Base-by-base conservation (phyloP, 108 stramenopile genomes). In the Skeletonema marinoi region DNA sequence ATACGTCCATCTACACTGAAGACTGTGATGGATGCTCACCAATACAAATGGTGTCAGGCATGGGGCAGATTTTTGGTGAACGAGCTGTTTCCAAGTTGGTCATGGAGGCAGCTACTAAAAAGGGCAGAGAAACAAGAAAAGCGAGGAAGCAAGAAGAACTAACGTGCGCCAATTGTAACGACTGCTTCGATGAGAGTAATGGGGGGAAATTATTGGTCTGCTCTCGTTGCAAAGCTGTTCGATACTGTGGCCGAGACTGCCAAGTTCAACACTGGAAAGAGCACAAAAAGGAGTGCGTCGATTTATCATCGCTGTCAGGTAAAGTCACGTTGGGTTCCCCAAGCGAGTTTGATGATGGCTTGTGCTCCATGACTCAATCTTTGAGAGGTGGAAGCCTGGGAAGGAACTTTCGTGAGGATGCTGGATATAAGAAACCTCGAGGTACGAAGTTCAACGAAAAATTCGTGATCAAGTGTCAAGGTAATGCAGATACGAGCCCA, bases 401-500 rank as follows among this genome's bases (percentile, higher is more conserved):
- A 16, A 58, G 48, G n/a, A 58, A 8, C 32, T 3, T 32, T 8
- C 21, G 36, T 1, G 29, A 46, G 9, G 32, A 33, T 32, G 44
- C 60, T 25, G 60, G 14, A 14, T 77, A 80, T 60, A 44, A 70
- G 36, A 61, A 36, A 42, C 82, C 82, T 29, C 31, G 67, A 1
- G 60, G 61, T 32, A 31, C 38, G 9, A 36, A 67, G 30, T 3
- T 19, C 30, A 41, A 73, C 33, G 64, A 83, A 74, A 65, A 36
- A 14, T 83, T 83, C 39, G 72, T 56, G 14, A 39, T 83, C 13
- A 83, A 83, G 32, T 56, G 74, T 14, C 82, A 83, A 72, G 70
- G 39, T 17, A 67, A 46, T 21, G 32, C 3, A 4, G 42, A 41
- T 16, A 13, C 13, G 1, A 11, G 21, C 3, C 54, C 74, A 19